These are phyloP conservation scores for Effrenium voratum DNA, from an alignment of 73 alveolate genomes.

Conservation along the genomic window DNA sequence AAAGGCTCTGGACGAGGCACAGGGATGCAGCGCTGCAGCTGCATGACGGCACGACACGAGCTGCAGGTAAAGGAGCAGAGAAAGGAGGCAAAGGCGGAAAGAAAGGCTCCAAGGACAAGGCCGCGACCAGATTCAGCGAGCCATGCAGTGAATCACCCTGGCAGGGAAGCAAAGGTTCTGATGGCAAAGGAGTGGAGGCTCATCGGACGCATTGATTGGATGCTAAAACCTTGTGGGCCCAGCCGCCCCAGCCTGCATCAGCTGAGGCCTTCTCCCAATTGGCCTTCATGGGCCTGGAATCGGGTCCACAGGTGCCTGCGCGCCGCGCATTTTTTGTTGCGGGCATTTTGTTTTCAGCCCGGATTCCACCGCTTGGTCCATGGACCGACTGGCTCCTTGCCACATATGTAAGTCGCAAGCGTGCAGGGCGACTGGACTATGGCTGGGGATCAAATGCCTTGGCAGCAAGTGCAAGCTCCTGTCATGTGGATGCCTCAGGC, in stretches of 20 bases:
- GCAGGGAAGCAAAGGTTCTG: not conserved
- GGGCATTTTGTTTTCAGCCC: no score
- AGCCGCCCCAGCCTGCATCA: not conserved
- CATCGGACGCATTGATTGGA: not conserved
- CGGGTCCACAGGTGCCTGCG: slow-evolving; percentile 5
- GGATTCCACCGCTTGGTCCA: no score
- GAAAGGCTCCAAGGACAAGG: slow-evolving; percentile 68
- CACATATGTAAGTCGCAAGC: not conserved
- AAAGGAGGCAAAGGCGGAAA: slow-evolving; percentile 19
- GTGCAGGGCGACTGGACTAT: slow-evolving; percentile 79
- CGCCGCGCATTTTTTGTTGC: no score
- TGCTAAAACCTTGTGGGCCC: not conserved
- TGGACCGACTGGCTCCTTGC: no score
- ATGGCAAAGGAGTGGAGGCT: slow-evolving; percentile 87
- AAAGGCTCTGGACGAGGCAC: slow-evolving; percentile 60
- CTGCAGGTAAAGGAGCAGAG: slow-evolving; percentile 50
- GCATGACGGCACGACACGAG: not conserved
- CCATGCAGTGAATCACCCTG: no score
- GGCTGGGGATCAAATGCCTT: slow-evolving; percentile 35
- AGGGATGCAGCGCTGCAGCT: not conserved
- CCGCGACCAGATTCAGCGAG: not conserved
- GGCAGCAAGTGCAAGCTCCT: slow-evolving; percentile 44
- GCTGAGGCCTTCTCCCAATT: slow-evolving; percentile 48
- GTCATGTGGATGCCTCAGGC: not conserved
- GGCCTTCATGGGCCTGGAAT: slow-evolving; percentile 86